Percentiles rank a stretch among this genome's conserved stretches.
phyloP scores from a whole-genome alignment of 2,329 filamentous ascomycete genomes.

The Colletotrichum truncatum region DNA sequence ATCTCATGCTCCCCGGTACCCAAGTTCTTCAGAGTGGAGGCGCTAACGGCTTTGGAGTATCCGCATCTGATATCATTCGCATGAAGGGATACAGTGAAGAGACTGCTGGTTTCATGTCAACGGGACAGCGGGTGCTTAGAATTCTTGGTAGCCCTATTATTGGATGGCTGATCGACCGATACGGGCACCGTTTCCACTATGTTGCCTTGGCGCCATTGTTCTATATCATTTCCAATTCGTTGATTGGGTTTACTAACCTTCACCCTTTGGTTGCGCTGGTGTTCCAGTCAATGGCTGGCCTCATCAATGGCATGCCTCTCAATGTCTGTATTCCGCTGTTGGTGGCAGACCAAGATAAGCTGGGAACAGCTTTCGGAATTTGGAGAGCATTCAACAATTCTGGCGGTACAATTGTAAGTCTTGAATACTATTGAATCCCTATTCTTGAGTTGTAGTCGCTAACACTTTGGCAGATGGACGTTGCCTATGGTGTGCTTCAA shows the following conservation, averaged over 20 bases:
- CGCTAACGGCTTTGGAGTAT: constrained; percentile 32
- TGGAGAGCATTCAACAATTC: constrained; percentile 37
- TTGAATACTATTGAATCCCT: background rate
- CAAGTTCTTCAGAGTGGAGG: constrained; percentile 35
- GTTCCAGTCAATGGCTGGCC: constrained; percentile 31
- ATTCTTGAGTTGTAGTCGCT: background rate
- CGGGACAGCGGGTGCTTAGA: constrained; percentile 31
- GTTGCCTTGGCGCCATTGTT: constrained; percentile 34
- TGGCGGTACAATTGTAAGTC: constrained; percentile 34
- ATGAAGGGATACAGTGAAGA: constrained; percentile 37
- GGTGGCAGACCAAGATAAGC: constrained; percentile 35
- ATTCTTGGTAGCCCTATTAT: constrained; percentile 33
- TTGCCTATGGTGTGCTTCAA: constrained; percentile 35
- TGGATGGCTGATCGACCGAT: constrained; percentile 33
- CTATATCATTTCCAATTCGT: constrained; percentile 32
- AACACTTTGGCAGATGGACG: constrained; percentile 32
- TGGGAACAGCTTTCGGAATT: constrained; percentile 35
- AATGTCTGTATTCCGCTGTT: constrained; percentile 35
- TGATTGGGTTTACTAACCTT: constrained; percentile 34
- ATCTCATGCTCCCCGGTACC: constrained; percentile 35
- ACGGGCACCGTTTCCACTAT: constrained; percentile 36
- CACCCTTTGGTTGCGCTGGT: constrained; percentile 34
- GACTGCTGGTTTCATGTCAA: constrained; percentile 34
- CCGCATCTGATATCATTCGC: constrained; percentile 34
- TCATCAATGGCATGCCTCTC: constrained; percentile 36